A percentile compares a stretch with the other conserved stretches of the same genome.
phyloP scores from a whole-genome alignment of 139 green algal genomes.

The Yamagishiella unicocca region DNA sequence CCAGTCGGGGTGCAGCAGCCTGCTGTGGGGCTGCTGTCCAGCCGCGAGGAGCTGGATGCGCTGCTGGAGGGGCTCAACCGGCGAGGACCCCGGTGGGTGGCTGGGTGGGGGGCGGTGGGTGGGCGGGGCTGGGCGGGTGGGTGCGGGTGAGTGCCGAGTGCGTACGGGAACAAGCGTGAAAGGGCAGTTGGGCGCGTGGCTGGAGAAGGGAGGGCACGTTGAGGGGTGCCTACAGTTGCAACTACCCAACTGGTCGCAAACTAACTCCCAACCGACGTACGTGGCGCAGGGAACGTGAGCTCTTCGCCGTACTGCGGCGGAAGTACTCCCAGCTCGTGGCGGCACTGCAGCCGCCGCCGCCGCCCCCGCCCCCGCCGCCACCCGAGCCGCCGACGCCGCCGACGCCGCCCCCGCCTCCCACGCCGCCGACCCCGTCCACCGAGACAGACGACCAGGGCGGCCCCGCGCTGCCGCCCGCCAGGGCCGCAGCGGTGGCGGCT shows the following conservation, averaged over 20 bases:
- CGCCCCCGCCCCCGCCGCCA: neutral
- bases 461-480: neutral
- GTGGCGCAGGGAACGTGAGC: constrained; percentile 19
- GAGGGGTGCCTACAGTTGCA: no score
- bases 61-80: constrained; percentile 53
- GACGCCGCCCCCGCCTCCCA: neutral
- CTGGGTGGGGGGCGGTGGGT: neutral
- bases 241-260: no score
- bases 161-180: no score
- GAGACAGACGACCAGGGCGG: constrained; percentile 5
- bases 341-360: constrained; percentile 31
- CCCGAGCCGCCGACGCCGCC: neutral
- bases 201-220: no score
- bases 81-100: constrained; percentile 31
- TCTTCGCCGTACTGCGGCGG: constrained; percentile 9
- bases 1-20: neutral
- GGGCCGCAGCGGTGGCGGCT: neutral
- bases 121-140: neutral
- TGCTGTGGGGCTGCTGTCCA: neutral
- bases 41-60: constrained; percentile 55
- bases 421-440: constrained; percentile 5
- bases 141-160: neutral
- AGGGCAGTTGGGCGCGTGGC: no score
- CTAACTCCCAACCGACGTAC: no score
- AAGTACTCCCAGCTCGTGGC: constrained; percentile 30